Conservation (phyloP, 495 filamentous ascomycete species). For the Penicillium psychrofluorescens region DNA sequence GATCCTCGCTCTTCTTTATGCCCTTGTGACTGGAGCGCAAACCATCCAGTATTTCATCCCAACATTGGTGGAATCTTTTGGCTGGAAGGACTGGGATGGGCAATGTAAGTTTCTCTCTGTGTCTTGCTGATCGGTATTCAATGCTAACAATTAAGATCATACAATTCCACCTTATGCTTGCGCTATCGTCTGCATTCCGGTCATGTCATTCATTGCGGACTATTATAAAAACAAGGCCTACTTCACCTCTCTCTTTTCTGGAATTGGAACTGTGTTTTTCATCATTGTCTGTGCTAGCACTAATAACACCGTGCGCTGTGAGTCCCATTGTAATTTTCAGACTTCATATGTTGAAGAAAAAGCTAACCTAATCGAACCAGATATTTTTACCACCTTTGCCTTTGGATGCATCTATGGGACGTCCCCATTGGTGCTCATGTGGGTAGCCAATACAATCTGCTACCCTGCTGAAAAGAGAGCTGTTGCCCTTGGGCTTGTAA, state of each 20-base stretch:
- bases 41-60: conserved; percentile 7
- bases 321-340: too few species aligned
- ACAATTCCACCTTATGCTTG: conserved; percentile 2
- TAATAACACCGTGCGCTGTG: too few species aligned
- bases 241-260: conserved; percentile 1
- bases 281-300: conserved; percentile 1
- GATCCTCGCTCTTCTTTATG: neutral
- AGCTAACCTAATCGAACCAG: too few species aligned
- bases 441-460: conserved; percentile 47
- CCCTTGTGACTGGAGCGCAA: conserved; percentile 3
- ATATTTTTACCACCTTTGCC: conserved; percentile 1
- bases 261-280: conserved; percentile 1
- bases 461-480: conserved; percentile 46
- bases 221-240: neutral
- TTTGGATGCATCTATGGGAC: conserved; percentile 2
- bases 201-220: conserved; percentile 1
- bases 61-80: conserved; percentile 4
- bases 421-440: conserved; percentile 9
- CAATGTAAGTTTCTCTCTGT: neutral
- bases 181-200: conserved; percentile 1
- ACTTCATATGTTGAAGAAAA: too few species aligned
- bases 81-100: neutral
- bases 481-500: conserved; percentile 36
- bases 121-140: too few species aligned
- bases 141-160: neutral